Conservation (phyloP, 352 stramenopile species). For the Halophytophthora batemanensis region DNA sequence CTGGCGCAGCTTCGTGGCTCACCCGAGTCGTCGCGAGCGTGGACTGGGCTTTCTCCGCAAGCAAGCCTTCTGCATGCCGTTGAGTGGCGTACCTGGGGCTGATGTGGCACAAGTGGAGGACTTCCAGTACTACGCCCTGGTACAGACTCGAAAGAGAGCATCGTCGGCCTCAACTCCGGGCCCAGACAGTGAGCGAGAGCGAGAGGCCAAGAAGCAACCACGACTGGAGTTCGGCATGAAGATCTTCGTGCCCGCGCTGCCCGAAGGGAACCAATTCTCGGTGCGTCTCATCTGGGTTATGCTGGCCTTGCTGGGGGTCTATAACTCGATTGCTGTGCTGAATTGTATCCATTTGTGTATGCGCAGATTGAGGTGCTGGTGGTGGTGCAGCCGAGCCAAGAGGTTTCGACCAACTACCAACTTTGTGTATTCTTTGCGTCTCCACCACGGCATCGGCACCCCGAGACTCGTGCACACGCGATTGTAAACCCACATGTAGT, state of each 20-base stretch:
- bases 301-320: not conserved
- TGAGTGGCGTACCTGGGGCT: constrained; percentile 42
- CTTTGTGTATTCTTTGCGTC: constrained; percentile 49
- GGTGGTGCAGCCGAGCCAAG: constrained; percentile 34
- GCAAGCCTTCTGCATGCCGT: constrained; percentile 54
- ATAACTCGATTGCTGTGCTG: not conserved
- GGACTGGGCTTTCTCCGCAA: constrained; percentile 39
- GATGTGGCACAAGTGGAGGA: constrained; percentile 48
- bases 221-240: constrained; percentile 73
- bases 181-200: constrained; percentile 7
- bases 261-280: constrained; percentile 54
- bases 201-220: constrained; percentile 10
- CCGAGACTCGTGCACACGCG: constrained; percentile 17
- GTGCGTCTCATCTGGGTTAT: constrained; percentile 25
- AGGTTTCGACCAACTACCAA: constrained; percentile 20
- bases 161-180: not conserved
- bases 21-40: constrained; percentile 9
- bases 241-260: constrained; percentile 42
- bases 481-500: constrained; percentile 43
- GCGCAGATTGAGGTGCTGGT: constrained; percentile 47
- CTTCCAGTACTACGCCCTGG: constrained; percentile 59
- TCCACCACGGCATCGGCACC: constrained; percentile 17
- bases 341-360: too few relatives aligned
- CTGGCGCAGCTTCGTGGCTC: constrained; percentile 28
- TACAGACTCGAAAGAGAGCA: constrained; percentile 11